Percentiles rank a stretch among this genome's conserved stretches.
Evolutionary conservation across 192 early-diverging fungal genomes (phyloP).

Genomic region (Coemansia pectinata): DNA sequence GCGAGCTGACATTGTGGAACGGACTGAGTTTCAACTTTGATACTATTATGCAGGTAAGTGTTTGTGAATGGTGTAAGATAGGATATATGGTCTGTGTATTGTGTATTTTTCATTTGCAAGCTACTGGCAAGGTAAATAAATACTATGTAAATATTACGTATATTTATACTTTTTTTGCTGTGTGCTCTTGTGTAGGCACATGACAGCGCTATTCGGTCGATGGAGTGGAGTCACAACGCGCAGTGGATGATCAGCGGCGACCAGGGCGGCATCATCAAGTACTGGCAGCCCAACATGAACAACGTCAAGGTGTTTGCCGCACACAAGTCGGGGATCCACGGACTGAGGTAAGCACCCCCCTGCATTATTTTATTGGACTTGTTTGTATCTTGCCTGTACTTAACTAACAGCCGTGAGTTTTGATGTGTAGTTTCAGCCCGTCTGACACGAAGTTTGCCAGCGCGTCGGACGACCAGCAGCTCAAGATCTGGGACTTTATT

Average conservation of each 20-base stretch:
- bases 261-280: constrained; percentile 91
- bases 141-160: neutral
- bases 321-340: constrained; percentile 89
- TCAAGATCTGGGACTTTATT: constrained; percentile 97
- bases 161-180: neutral
- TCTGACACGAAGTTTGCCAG: constrained; percentile 92
- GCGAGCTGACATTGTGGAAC: constrained; percentile 98
- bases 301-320: constrained; percentile 86
- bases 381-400: constrained; percentile 9
- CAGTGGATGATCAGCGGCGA: constrained; percentile 96
- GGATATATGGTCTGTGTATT: neutral
- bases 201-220: constrained; percentile 88
- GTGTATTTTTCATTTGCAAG: constrained; percentile 6
- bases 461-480: constrained; percentile 90
- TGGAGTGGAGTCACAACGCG: constrained; percentile 96
- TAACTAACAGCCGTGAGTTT: neutral
- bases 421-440: constrained; percentile 85
- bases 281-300: constrained; percentile 97
- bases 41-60: constrained; percentile 80
- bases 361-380: constrained; percentile 57
- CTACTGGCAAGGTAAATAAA: constrained; percentile 5
- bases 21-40: constrained; percentile 98
- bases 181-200: constrained; percentile 59
- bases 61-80: neutral
- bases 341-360: constrained; percentile 75